These are phyloP conservation scores for Saturnispora sekii DNA, from an alignment of 805 yeast species.

Conservation along the genomic window DNA sequence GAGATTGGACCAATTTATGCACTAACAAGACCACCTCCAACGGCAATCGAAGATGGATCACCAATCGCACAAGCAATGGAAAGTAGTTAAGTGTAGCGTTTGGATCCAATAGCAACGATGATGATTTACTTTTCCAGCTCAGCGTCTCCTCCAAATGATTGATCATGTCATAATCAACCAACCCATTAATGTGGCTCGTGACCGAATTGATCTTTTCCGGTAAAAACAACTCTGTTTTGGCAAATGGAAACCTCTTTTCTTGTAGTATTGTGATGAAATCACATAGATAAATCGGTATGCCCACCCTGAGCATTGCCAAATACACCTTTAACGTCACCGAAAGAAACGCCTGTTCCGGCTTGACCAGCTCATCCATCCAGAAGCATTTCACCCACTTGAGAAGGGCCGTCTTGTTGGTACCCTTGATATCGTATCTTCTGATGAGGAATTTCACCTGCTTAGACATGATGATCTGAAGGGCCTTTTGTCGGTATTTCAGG, in stretches of 20 bases:
- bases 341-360: neutral
- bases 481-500: conserved; percentile 12
- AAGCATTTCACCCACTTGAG: conserved; percentile 25
- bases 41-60: conserved; percentile 39
- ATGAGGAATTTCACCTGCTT: conserved; percentile 4
- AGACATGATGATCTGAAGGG: conserved; percentile 25
- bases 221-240: conserved; percentile 15
- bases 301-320: conserved; percentile 38
- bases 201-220: conserved; percentile 14
- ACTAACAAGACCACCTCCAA: conserved; percentile 36
- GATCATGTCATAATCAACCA: neutral
- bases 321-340: conserved; percentile 34
- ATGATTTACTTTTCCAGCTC: neutral
- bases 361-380: conserved; percentile 15
- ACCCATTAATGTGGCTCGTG: neutral
- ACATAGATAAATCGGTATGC: conserved; percentile 39
- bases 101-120: neutral
- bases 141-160: neutral
- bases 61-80: conserved; percentile 33
- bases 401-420: conserved; percentile 7
- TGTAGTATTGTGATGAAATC: conserved; percentile 38
- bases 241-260: conserved; percentile 38
- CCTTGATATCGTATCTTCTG: conserved; percentile 1
- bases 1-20: conserved; percentile 19
- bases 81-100: conserved; percentile 21